Base-by-base conservation (phyloP, 768 basidiomycete species). In the Lentinula guzmanii region DNA sequence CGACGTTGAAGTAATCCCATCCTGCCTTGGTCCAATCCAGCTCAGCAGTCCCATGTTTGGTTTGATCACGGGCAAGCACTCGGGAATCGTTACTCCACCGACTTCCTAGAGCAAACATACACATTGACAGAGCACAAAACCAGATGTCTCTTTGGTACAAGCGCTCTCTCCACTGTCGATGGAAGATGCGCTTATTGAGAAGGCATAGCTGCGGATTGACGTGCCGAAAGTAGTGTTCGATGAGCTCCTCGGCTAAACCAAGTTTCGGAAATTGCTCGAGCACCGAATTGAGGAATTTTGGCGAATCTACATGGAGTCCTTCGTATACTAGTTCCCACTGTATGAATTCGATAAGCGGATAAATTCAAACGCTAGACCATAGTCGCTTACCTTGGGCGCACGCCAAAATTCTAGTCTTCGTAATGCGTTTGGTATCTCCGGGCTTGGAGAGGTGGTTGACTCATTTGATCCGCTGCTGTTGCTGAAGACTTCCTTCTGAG, bases 121-220 rank as follows among this genome's bases (percentile, higher is more conserved):
- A 71, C 50, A 90, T 70, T 64, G 87, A 86, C 5, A 88, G 75
- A 53, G 78, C 77, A 5, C 80, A 75, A 66, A 92, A 93, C 75
- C 82, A 83, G 6, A 76, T 70, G 61, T 89, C 81, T 15, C 72
- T 76, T 33, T 79, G 75, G 65, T 89, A 81, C 28, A 87, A 67
- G 7, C 75, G 75, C 1, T 82, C 79, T 35, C 68, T 74, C 76
- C 85, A 86, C 51, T 87, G 83, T 15, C 78, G 77, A 41, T 84
- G 75, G 67, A 95, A 93, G 0, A 86, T 85, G 5, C 84, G 84
- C 21, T 79, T 80, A 68, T 93, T 90, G 33, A 95, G 75, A 18
- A 94, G 72, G 7, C 91, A 90, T 59, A 85, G 77, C 39, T 82
- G 75, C 33, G 70, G 67, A 67, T 93, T 89, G 54, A 79, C 71